Percentiles rank a stretch among this genome's conserved stretches.
Evolutionary conservation across 371 early-diverging fungal species (phyloP).

Genomic region (Mortierella sp.): DNA sequence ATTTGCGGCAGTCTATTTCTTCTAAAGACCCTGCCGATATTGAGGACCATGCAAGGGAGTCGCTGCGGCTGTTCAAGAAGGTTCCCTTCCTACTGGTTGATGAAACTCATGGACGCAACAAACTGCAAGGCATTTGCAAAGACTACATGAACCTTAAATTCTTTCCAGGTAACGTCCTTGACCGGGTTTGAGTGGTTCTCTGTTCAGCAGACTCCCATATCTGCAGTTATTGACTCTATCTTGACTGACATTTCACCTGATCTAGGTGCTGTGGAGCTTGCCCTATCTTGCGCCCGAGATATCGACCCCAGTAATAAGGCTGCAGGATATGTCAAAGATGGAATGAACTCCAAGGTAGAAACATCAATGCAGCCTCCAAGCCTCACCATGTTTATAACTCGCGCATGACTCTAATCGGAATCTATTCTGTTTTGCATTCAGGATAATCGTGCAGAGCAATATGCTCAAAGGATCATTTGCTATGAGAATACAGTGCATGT

Average conservation of each 20-base stretch:
- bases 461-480: slow-evolving; percentile 43
- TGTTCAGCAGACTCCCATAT: too few species aligned
- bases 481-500: slow-evolving; percentile 37
- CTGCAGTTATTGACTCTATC: background rate
- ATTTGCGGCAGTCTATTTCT: slow-evolving; percentile 59
- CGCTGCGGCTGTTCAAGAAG: slow-evolving; percentile 66
- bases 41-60: slow-evolving; percentile 61
- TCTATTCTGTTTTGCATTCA: background rate
- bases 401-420: background rate
- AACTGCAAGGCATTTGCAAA: slow-evolving; percentile 67
- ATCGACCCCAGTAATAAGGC: slow-evolving; percentile 72
- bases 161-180: slow-evolving; percentile 39
- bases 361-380: slow-evolving; percentile 2
- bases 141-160: slow-evolving; percentile 64
- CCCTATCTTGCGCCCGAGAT: slow-evolving; percentile 73
- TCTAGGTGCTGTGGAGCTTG: slow-evolving; percentile 72
- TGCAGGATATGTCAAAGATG: slow-evolving; percentile 57
- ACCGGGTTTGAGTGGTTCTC: background rate
- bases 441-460: slow-evolving; percentile 52
- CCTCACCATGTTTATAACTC: too few species aligned
- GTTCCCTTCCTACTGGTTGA: slow-evolving; percentile 56
- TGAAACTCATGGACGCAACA: slow-evolving; percentile 56
- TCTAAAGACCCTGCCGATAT: slow-evolving; percentile 61
- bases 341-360: slow-evolving; percentile 48
- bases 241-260: background rate